These are phyloP conservation scores for Isabelozyma gotoi DNA, from an alignment of 805 yeast species.

Conservation along the genomic window DNA sequence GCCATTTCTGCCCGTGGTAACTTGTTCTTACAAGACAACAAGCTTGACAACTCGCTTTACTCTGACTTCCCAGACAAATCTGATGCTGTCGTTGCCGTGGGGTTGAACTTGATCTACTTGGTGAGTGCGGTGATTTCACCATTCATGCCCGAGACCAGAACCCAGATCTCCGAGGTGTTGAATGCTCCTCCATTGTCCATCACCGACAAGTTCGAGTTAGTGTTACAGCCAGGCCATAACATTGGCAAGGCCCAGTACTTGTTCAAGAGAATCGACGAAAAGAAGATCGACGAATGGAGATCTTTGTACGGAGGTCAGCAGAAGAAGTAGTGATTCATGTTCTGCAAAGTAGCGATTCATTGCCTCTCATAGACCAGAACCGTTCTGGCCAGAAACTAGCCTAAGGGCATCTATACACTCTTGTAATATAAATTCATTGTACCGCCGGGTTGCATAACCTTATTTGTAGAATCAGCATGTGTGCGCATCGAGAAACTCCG, in stretches of 20 bases:
- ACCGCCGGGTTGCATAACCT: no score
- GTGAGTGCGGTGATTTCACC: constrained; percentile 84
- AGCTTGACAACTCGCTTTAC: constrained; percentile 84
- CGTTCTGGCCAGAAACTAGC: no score
- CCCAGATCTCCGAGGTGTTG: constrained; percentile 71
- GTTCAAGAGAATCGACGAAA: constrained; percentile 89
- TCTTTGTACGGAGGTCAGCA: constrained; percentile 80
- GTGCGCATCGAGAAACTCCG: not conserved
- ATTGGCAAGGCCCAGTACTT: constrained; percentile 89
- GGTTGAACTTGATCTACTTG: constrained; percentile 81
- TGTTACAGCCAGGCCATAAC: constrained; percentile 76
- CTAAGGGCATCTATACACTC: no score
- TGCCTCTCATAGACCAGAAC: not conserved
- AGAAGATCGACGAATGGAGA: constrained; percentile 86
- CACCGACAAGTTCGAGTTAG: constrained; percentile 70
- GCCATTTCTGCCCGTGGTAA: constrained; percentile 89
- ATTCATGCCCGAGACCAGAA: constrained; percentile 83
- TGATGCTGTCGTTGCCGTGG: constrained; percentile 91
- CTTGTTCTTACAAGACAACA: constrained; percentile 92
- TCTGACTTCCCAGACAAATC: constrained; percentile 73
- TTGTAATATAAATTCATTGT: no score
- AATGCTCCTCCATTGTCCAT: constrained; percentile 79
- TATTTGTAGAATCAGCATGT: no score
- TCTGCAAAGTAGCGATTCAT: not conserved
- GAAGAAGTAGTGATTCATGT: constrained; percentile 14